These are phyloP conservation scores for Zygoascus hellenicus DNA, from an alignment of 1,139 yeast genomes.

Conservation along the genomic window DNA sequence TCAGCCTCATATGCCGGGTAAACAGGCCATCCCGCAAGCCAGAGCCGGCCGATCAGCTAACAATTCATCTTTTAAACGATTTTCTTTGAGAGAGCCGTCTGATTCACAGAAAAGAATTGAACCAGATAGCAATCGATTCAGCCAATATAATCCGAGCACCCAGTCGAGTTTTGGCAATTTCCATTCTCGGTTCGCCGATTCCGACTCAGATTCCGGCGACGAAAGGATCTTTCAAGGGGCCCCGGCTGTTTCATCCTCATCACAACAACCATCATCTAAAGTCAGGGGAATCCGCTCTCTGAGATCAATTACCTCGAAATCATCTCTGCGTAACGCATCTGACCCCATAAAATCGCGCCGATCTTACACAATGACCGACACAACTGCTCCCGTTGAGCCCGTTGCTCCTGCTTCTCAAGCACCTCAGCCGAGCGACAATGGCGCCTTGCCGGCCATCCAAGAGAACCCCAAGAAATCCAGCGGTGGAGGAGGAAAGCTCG, in stretches of 20 bases:
- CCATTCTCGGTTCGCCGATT: conserved; percentile 34
- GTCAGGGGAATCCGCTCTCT: background rate
- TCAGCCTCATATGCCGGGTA: conserved; percentile 1
- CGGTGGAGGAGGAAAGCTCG: conserved; percentile 15
- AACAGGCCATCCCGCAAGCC: background rate
- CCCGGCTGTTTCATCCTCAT: conserved; percentile 3
- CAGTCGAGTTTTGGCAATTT: conserved; percentile 15
- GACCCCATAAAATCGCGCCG: background rate
- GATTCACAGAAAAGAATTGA: background rate
- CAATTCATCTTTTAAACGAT: conserved; percentile 5
- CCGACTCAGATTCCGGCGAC: conserved; percentile 31
- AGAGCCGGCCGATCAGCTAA: background rate
- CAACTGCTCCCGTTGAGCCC: background rate
- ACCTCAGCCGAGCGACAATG: background rate
- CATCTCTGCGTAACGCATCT: conserved; percentile 2
- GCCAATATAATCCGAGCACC: background rate
- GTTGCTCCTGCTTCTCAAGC: background rate
- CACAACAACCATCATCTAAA: conserved; percentile 3
- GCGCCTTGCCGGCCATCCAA: background rate
- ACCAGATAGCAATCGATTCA: background rate
- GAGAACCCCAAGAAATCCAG: background rate
- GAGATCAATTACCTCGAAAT: background rate
- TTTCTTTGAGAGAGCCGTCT: conserved; percentile 4
- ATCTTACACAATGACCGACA: background rate
- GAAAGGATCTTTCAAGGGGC: conserved; percentile 1